Evolutionary conservation across 192 early-diverging fungal genomes (phyloP), one percentile per base, ranked within the genome.

Genomic region (Ramicandelaber brevisporus): DNA sequence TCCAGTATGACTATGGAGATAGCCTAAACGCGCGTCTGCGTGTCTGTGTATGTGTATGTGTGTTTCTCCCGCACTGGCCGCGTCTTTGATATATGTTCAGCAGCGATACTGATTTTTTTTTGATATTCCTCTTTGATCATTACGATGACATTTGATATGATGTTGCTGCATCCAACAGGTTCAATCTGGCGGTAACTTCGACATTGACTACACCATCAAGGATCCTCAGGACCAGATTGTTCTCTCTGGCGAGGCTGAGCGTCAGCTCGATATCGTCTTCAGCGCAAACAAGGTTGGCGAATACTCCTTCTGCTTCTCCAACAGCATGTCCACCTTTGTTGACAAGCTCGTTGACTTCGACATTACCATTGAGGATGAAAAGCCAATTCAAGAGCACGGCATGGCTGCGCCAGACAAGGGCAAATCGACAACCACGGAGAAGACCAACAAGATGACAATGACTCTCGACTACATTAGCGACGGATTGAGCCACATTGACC

Each of bases 271-370:
- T 58, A 92, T 64, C 63, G 78, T 88, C 16, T 84, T 98, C 43
- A 73, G 75, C 2, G 78, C 84, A 8, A 68, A 66, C 19, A 46
- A 65, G 29, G 58, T 63, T 11, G 93, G 93, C 37, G 93, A 98
- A 50, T 84, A 88, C 49, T 59, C 77, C 3, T 88, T 89, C 57
- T 98, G 93, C 64, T 98, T 98, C 62, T 75, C 73, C 38, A 98
- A 98, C 43, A 64, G 65, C 20, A 73, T 89, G 65, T 77, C 84
- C 14, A 82, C 85, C 6, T 89, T 86, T 63, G 70, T 77, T 8
- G 85, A 93, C 43, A 98, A 98, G 43, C 51, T 72, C 5, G 62
- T 98, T 17, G 92, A 97, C 46, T 88, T 97, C 52, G 92, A 97
- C 39, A 78, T 97, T 34, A 62, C 69, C 0, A 60, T 87, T 9